Evolutionary conservation across 2,329 filamentous ascomycete species (phyloP).

Genomic region (Endoconidiophora laricicola): DNA sequence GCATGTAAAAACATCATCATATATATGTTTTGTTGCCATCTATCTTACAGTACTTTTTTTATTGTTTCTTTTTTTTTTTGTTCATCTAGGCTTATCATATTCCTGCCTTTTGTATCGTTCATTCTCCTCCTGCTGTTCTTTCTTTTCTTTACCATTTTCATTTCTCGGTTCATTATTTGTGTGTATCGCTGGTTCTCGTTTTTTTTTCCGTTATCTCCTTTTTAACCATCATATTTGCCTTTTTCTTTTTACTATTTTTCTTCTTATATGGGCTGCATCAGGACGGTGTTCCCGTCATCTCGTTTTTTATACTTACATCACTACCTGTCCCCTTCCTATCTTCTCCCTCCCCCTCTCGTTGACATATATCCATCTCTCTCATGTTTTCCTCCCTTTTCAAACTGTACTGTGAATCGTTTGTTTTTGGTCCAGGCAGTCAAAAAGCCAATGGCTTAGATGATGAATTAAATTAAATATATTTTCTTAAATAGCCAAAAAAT

Average conservation of each 20-base stretch:
- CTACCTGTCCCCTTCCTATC: background rate
- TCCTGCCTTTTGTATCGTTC: background rate
- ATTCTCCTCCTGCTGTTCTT: background rate
- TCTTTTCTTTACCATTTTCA: background rate
- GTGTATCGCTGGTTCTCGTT: background rate
- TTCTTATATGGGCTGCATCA: slow-evolving; percentile 6
- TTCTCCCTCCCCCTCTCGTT: background rate
- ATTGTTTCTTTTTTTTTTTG: slow-evolving; percentile 3
- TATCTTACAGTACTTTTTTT: slow-evolving; percentile 1
- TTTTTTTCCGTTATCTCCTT: background rate
- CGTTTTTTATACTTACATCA: background rate
- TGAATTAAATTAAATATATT: no score
- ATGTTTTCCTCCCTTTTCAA: background rate
- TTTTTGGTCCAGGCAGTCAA: no score
- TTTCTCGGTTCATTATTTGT: background rate
- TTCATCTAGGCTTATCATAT: background rate
- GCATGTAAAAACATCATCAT: slow-evolving; percentile 12
- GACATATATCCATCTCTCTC: background rate
- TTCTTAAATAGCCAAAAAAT: no score
- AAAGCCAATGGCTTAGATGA: no score
- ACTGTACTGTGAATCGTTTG: no score
- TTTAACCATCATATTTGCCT: background rate
- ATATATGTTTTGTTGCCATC: slow-evolving; percentile 9
- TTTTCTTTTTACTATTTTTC: background rate
- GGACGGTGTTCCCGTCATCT: slow-evolving; percentile 7